Evolutionary conservation across 2,329 filamentous ascomycete species (phyloP), one percentile per base, ranked within the genome.

Genomic region (Zarea fungicola): DNA sequence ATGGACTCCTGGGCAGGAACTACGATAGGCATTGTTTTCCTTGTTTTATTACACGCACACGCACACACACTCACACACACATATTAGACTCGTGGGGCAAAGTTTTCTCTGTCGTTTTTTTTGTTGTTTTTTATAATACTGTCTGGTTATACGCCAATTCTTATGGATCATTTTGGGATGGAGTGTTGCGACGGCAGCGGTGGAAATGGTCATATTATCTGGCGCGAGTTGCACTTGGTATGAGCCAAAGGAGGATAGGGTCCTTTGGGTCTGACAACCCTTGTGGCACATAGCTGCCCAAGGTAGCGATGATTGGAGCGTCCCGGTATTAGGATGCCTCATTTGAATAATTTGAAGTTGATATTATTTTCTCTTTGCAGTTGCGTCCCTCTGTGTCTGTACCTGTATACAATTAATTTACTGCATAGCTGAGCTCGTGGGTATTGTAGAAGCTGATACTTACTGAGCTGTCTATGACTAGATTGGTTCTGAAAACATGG

Each of bases 21-120:
- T 59, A 61, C 51, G 48, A 61, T 50, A 54, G 52, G 57, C 51
- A 60, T 61, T 58, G 46, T 50, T 55, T 56, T 49, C 42, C 31
- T 39, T 49, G 47, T 49, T 49, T 49, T 43, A 49, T 43, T 31
- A 49, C 39, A 36, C 47, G 42, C 36, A 31, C 28, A 34, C 45
- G 41, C 44, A 48, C 35, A 28, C 45, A 45, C 36, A 31, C 28
- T 25, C 45, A 48, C 44, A 48, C 35, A 28, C 45, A 45, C 47
- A 62, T 56, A 61, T 57, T 65, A 65, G 61, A 64, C 57, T 60
- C 58, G 42, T n/a, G 58, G 57, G 57, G 48, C 56, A 54, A 57
- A n/a, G 34, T 36, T 60, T 58, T 56, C 53, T 50, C 41, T 58
- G 51, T 61, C 55, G 56, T 54, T 61, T 37, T 52, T 58, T 42